Percentiles rank a stretch among this genome's conserved stretches.
phyloP scores from a whole-genome alignment of 2,329 filamentous ascomycete species.

The Boeremia lycopersici region DNA sequence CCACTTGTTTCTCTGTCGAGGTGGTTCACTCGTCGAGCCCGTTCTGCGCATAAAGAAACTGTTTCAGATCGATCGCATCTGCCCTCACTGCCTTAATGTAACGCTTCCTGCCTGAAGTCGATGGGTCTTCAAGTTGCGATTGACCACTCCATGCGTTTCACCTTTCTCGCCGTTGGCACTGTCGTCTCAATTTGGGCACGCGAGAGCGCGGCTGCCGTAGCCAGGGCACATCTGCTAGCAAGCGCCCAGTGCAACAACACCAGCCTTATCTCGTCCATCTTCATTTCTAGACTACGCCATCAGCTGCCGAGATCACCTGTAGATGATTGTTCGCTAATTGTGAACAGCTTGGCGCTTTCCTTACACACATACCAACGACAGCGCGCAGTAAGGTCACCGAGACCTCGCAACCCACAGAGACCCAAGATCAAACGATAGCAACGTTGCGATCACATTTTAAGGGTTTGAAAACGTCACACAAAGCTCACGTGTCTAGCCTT shows the following conservation, averaged over 20 bases:
- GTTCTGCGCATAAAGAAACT: constrained; percentile 32
- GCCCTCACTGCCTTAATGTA: constrained; percentile 18
- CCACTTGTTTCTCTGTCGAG: constrained; percentile 24
- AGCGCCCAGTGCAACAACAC: neutral
- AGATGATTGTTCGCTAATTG: constrained; percentile 14
- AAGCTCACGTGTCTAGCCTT: constrained; percentile 47
- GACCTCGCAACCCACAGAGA: constrained; percentile 38
- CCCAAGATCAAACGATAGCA: constrained; percentile 41
- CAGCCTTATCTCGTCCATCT: neutral
- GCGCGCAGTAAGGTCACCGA: constrained; percentile 30
- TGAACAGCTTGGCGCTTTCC: constrained; percentile 25
- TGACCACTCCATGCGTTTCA: constrained; percentile 3
- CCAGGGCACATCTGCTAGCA: neutral
- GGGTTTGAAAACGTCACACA: constrained; percentile 46
- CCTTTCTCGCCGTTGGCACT: neutral
- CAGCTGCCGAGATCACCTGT: neutral
- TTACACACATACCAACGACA: constrained; percentile 18
- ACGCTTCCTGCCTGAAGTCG: constrained; percentile 26
- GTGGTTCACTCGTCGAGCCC: constrained; percentile 24
- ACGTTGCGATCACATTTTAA: constrained; percentile 45
- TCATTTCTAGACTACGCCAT: neutral
- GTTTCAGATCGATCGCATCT: constrained; percentile 30
- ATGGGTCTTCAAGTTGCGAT: constrained; percentile 3
- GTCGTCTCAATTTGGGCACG: neutral
- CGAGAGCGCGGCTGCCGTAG: neutral